Percentiles rank a stretch among this genome's conserved stretches.
These are phyloP conservation scores for Sporothrix mexicana DNA, from an alignment of 2,329 filamentous ascomycete species.

Conservation along the genomic window DNA sequence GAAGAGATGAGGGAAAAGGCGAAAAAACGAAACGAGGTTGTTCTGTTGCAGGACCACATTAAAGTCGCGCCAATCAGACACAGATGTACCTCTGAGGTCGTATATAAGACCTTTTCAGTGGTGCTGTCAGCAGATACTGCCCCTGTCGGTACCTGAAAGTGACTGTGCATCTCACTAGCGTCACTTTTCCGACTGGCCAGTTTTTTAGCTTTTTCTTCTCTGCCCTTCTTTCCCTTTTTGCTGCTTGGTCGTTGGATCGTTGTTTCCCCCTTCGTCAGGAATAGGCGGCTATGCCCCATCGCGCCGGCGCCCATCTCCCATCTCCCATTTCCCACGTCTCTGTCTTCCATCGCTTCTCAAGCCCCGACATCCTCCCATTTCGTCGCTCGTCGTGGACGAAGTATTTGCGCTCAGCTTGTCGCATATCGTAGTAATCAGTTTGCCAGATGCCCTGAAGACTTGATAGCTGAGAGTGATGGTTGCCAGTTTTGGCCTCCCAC, in stretches of 20 bases:
- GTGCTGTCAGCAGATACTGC: neutral
- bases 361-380: neutral
- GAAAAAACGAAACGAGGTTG: conserved; percentile 34
- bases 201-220: conserved; percentile 24
- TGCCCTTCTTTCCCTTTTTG: conserved; percentile 20
- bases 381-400: too few species aligned
- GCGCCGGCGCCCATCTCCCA: conserved; percentile 18
- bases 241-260: neutral
- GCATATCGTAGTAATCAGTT: neutral
- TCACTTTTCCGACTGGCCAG: neutral
- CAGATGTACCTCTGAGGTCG: conserved; percentile 15
- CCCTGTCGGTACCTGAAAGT: conserved; percentile 24
- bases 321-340: neutral
- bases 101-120: conserved; percentile 25
- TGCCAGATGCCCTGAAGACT: neutral
- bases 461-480: neutral
- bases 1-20: neutral
- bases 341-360: neutral
- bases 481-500: neutral
- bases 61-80: conserved; percentile 30
- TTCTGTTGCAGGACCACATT: conserved; percentile 21
- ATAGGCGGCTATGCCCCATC: conserved; percentile 21
- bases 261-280: conserved; percentile 12
- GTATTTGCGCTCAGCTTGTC: neutral
- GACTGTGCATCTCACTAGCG: conserved; percentile 5